Evolutionary conservation across 495 filamentous ascomycete genomes (phyloP), one percentile per base, ranked within the genome.

Genomic region (Hypoxylon lenormandii): DNA sequence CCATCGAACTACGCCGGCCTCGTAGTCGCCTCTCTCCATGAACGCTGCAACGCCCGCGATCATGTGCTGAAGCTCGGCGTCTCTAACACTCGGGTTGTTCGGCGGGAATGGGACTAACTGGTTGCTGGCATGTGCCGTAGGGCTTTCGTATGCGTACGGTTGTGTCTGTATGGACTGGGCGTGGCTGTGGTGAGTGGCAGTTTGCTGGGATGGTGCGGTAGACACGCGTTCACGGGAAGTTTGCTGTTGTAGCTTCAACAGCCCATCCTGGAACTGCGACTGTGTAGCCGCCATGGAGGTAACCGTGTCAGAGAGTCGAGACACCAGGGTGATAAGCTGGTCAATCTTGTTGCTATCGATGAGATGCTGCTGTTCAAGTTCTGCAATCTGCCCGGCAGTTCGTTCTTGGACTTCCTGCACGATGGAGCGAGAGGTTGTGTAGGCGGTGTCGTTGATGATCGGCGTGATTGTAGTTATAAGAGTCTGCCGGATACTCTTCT

Each of bases 301-400:
- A 22, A 98, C 83, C 7, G 89, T 92, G 60, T 90, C 87, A 12
- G 89, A 85, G 57, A 97, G 82, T 43, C 85, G 81, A 33, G 85
- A 87, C 8, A 97, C 89, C 21, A 92, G 83, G 4, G 83, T 80
- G 13, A 89, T 90, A 64, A 98, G 85, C 67, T 94, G 87, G 47
- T 97, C 92, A 60, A 97, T 91, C 82, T 96, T 96, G 30, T 80
- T 81, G 26, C 83, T 83, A 67, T 97, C 93, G 19, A 83, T 82
- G 16, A 86, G 83, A 43, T 88, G 91, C 73, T 89, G 87, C n/a
- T 80, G 73, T 70, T 97, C 91, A 16, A 89, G 82, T 19, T 86
- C 82, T 54, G 85, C 83, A 49, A 92, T 80, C 69, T 89, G 86
- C 40, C 86, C 83, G 36, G 84, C 79, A 46, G 89, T 82, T 83